Conservation (phyloP, 177 flowering plant species). For the Vitis hybrid region DNA sequence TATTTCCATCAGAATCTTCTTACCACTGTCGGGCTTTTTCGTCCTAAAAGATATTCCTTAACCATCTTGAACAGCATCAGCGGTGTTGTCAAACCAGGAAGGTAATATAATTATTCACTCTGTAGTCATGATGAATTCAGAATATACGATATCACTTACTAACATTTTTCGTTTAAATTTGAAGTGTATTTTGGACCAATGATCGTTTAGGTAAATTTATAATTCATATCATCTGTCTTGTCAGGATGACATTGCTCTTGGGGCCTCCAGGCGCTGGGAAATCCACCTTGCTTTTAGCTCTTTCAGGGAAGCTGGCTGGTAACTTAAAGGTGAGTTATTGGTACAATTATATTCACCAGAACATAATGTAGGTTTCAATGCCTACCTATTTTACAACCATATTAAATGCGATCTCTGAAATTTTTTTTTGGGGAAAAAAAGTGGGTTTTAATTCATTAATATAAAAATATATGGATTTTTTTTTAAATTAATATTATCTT, state of each 20-base stretch:
- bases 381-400: neutral
- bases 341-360: neutral
- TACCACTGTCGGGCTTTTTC: conserved; percentile 43
- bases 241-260: conserved; percentile 86
- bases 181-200: too few species aligned
- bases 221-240: neutral
- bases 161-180: too few species aligned
- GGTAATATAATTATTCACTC: conserved; percentile 36
- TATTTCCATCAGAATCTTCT: conserved; percentile 43
- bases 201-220: too few species aligned
- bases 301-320: conserved; percentile 67
- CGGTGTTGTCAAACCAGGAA: conserved; percentile 74
- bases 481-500: too few species aligned
- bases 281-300: conserved; percentile 72
- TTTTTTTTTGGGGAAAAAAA: too few species aligned
- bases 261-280: conserved; percentile 96
- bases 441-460: too few species aligned
- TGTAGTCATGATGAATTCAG: neutral
- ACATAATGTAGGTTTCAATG: too few species aligned
- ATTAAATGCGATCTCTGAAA: neutral
- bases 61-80: conserved; percentile 64
- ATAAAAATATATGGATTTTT: too few species aligned
- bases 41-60: conserved; percentile 47
- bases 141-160: neutral
- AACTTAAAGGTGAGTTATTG: conserved; percentile 54